Conservation (phyloP, 2,329 filamentous ascomycete genomes). For the Fonsecaea monophora region DNA sequence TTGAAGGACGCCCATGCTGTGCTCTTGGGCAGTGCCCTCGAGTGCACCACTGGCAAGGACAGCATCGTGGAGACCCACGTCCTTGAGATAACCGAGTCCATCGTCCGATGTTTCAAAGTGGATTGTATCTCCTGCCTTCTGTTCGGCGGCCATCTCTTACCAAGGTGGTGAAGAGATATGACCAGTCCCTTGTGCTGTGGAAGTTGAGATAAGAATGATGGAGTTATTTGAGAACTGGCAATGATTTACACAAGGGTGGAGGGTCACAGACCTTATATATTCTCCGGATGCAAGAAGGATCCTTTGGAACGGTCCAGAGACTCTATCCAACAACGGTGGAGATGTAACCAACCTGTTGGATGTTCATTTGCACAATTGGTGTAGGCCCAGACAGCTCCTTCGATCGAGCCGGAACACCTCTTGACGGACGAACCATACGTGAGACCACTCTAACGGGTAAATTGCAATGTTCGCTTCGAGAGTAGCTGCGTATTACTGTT, state of each 20-base stretch:
- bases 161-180: not conserved
- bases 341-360: too few species aligned
- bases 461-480: not conserved
- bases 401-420: not conserved
- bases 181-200: not conserved
- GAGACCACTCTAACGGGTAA: not conserved
- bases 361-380: too few species aligned
- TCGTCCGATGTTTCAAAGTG: slow-evolving; percentile 19
- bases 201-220: not conserved
- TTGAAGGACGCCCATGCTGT: slow-evolving; percentile 28
- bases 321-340: too few species aligned
- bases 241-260: not conserved
- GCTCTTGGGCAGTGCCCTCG: slow-evolving; percentile 27
- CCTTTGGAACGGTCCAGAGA: not conserved
- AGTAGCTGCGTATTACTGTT: not conserved
- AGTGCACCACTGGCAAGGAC: slow-evolving; percentile 23
- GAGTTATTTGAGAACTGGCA: not conserved
- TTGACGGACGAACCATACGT: not conserved
- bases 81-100: slow-evolving; percentile 21
- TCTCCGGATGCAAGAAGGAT: not conserved
- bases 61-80: slow-evolving; percentile 25
- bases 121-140: slow-evolving; percentile 5
- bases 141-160: slow-evolving; percentile 22
- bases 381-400: not conserved
- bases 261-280: not conserved